Evolutionary conservation across 2,329 filamentous ascomycete genomes (phyloP).

Genomic region (Apiospora arundinis): DNA sequence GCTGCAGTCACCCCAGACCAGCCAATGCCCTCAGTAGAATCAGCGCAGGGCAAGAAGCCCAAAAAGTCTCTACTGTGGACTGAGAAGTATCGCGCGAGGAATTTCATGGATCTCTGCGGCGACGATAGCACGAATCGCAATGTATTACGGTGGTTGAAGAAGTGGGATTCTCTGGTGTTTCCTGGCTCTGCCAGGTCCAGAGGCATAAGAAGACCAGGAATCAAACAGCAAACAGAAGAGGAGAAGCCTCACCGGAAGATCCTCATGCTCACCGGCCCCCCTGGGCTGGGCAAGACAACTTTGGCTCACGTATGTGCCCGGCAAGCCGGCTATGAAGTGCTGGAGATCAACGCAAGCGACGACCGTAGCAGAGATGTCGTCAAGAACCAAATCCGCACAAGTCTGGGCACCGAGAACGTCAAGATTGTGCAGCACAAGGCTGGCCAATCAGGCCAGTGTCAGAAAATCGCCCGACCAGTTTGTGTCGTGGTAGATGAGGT

Average conservation of each 20-base stretch:
- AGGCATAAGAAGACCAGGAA: constrained; percentile 52
- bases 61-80: constrained; percentile 80
- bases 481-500: constrained; percentile 97
- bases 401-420: constrained; percentile 92
- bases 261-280: constrained; percentile 86
- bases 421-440: constrained; percentile 71
- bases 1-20: constrained; percentile 38
- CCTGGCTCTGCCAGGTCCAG: constrained; percentile 73
- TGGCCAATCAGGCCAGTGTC: constrained; percentile 56
- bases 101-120: constrained; percentile 91
- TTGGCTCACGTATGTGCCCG: constrained; percentile 93
- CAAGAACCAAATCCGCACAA: constrained; percentile 87
- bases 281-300: constrained; percentile 94
- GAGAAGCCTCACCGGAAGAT: constrained; percentile 87
- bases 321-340: constrained; percentile 94
- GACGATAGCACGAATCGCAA: constrained; percentile 92
- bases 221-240: constrained; percentile 59
- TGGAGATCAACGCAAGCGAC: constrained; percentile 98
- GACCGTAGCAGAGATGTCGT: constrained; percentile 91
- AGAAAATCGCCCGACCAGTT: constrained; percentile 81
- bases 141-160: constrained; percentile 91
- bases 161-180: constrained; percentile 93
- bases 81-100: constrained; percentile 93
- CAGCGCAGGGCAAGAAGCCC: constrained; percentile 43
- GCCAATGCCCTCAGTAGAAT: constrained; percentile 52